phyloP scores from a whole-genome alignment of 169 alveolate species.

The Plasmodium cynomolgi region DNA sequence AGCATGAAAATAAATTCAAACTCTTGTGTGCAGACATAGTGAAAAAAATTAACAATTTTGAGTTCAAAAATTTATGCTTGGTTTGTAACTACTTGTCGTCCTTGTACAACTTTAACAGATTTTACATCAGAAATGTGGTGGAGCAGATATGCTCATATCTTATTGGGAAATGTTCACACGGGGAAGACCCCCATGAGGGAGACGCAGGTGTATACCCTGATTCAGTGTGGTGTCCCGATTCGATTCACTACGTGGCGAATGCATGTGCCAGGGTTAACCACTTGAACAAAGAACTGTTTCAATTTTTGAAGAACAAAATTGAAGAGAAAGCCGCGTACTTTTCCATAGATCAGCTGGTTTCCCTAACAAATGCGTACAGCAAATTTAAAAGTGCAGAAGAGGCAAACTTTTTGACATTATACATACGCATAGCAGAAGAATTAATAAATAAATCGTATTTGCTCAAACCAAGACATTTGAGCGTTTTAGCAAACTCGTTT shows the following conservation, averaged over 20 bases:
- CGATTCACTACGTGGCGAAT: slow-evolving; percentile 45
- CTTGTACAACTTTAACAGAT: neutral
- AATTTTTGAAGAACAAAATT: slow-evolving; percentile 22
- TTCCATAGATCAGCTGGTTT: slow-evolving; percentile 56
- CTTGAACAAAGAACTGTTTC: slow-evolving; percentile 43
- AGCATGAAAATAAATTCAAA: slow-evolving; percentile 42
- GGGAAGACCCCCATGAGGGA: neutral
- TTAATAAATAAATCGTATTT: slow-evolving; percentile 55
- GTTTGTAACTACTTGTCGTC: slow-evolving; percentile 46
- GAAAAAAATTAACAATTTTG: slow-evolving; percentile 27
- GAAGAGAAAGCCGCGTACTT: slow-evolving; percentile 21
- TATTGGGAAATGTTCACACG: neutral
- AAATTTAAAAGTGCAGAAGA: slow-evolving; percentile 74
- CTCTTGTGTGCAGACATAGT: slow-evolving; percentile 35
- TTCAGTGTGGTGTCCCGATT: slow-evolving; percentile 20
- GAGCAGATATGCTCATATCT: slow-evolving; percentile 25
- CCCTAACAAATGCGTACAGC: slow-evolving; percentile 61
- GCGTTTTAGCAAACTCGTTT: slow-evolving; percentile 62
- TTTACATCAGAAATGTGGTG: slow-evolving; percentile 4
- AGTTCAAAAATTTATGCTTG: slow-evolving; percentile 40
- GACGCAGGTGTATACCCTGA: neutral
- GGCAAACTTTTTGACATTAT: slow-evolving; percentile 44
- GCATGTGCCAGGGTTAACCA: slow-evolving; percentile 68
- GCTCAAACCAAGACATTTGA: slow-evolving; percentile 60
- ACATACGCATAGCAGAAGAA: slow-evolving; percentile 36